Conservation (phyloP, 345 rosid genomes). For the Populus pruinosa region DNA sequence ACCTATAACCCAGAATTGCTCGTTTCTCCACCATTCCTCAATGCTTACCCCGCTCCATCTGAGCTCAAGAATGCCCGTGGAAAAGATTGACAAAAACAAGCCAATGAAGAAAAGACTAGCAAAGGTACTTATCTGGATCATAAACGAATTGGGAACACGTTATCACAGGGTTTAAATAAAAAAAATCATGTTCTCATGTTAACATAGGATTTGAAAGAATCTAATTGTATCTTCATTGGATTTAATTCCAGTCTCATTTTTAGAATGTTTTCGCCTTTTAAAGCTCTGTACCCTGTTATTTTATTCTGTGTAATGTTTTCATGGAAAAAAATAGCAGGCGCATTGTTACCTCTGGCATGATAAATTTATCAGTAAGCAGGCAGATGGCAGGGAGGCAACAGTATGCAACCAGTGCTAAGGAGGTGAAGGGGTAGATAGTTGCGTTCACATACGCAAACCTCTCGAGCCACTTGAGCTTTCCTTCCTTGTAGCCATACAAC, state of each 20-base stretch:
- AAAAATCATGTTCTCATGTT: neutral
- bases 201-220: neutral
- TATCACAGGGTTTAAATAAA: neutral
- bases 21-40: constrained; percentile 99
- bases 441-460: constrained; percentile 87
- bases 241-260: neutral
- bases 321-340: neutral
- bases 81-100: constrained; percentile 71
- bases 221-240: neutral
- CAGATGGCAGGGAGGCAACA: constrained; percentile 89
- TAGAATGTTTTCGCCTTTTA: neutral
- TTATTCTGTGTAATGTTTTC: neutral
- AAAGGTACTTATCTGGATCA: constrained; percentile 77
- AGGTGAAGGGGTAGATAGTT: constrained; percentile 92
- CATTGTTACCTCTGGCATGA: constrained; percentile 84
- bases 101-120: constrained; percentile 92
- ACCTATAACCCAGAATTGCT: constrained; percentile 97
- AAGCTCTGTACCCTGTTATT: neutral
- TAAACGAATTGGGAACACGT: constrained; percentile 4
- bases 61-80: constrained; percentile 82
- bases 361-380: constrained; percentile 91
- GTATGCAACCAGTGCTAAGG: constrained; percentile 86
- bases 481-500: constrained; percentile 87
- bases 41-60: constrained; percentile 99
- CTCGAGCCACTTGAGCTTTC: constrained; percentile 93